phyloP scores from a whole-genome alignment of 768 basidiomycete genomes.

The Macrolepiota dolichaula region DNA sequence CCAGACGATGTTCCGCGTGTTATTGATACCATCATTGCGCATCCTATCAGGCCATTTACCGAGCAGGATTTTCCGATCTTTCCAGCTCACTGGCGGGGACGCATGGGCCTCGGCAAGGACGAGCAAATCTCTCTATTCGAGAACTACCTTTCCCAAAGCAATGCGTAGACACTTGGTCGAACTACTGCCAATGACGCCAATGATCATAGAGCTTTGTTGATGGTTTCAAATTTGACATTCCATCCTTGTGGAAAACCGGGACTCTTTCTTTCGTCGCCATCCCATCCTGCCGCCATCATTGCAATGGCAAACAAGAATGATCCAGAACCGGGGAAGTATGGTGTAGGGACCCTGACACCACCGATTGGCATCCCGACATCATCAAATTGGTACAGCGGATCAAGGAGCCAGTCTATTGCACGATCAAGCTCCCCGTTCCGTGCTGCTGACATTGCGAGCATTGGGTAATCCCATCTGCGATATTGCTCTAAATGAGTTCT shows the following conservation, averaged over 20 bases:
- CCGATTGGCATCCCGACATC: slow-evolving; percentile 60
- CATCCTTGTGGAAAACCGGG: slow-evolving; percentile 31
- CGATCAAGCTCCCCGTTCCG: slow-evolving; percentile 44
- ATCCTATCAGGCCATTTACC: slow-evolving; percentile 24
- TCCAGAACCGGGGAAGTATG: slow-evolving; percentile 58
- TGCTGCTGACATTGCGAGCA: slow-evolving; percentile 62
- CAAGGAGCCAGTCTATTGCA: slow-evolving; percentile 52
- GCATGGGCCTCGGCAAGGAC: slow-evolving; percentile 62
- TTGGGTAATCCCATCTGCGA: slow-evolving; percentile 57
- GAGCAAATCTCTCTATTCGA: slow-evolving; percentile 44
- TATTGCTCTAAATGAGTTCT: background rate
- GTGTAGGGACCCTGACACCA: slow-evolving; percentile 50
- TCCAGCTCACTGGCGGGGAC: slow-evolving; percentile 62
- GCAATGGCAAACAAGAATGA: slow-evolving; percentile 48
- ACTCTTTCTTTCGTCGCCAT: slow-evolving; percentile 24
- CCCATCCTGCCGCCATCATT: slow-evolving; percentile 62
- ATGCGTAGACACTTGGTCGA: background rate
- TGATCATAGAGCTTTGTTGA: slow-evolving; percentile 18
- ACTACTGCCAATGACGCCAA: background rate
- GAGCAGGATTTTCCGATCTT: slow-evolving; percentile 32
- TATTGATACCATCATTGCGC: slow-evolving; percentile 39
- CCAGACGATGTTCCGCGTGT: slow-evolving; percentile 54
- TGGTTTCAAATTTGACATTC: slow-evolving; percentile 23
- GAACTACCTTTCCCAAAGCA: background rate
- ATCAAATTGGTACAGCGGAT: slow-evolving; percentile 54